These are phyloP conservation scores for Lantana camara DNA, from an alignment of 257 asterid species.

Conservation along the genomic window DNA sequence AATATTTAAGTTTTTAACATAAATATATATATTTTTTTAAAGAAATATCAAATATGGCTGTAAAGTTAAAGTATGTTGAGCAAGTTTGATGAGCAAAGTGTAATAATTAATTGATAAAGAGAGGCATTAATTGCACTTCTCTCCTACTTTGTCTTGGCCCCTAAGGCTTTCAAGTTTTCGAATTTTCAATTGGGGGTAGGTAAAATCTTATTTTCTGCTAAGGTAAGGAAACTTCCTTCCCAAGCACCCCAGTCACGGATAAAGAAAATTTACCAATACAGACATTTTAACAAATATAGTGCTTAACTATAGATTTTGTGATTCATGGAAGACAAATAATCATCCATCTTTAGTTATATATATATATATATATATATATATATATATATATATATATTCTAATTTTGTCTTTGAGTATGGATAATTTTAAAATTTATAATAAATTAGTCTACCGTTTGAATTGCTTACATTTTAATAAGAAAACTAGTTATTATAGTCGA, in stretches of 20 bases:
- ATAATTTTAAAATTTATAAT: too few relatives aligned
- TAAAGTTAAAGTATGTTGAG: slow-evolving; percentile 35
- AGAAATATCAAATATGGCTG: background rate
- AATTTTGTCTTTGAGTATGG: too few relatives aligned
- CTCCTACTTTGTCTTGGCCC: slow-evolving; percentile 61
- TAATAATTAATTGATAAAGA: slow-evolving; percentile 42
- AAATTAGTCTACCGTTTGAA: too few relatives aligned
- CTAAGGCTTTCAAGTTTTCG: slow-evolving; percentile 46
- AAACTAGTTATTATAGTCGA: too few relatives aligned
- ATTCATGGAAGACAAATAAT: too few relatives aligned
- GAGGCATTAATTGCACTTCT: slow-evolving; percentile 34
- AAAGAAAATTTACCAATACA: slow-evolving; percentile 31
- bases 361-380: too few relatives aligned
- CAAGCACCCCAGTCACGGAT: slow-evolving; percentile 31
- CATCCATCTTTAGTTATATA: too few relatives aligned
- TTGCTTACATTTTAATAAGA: too few relatives aligned
- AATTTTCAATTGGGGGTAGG: slow-evolving; percentile 37
- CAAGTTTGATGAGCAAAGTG: slow-evolving; percentile 39
- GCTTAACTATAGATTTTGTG: too few relatives aligned
- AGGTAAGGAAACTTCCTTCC: slow-evolving; percentile 30
- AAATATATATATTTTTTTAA: background rate
- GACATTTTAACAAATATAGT: slow-evolving; percentile 44
- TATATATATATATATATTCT: too few relatives aligned
- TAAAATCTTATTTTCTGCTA: slow-evolving; percentile 48
- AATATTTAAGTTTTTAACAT: too few relatives aligned